A percentile compares a stretch with the other conserved stretches of the same genome.
phyloP scores from a whole-genome alignment of 345 rosid genomes.

The Euclidium syriacum region DNA sequence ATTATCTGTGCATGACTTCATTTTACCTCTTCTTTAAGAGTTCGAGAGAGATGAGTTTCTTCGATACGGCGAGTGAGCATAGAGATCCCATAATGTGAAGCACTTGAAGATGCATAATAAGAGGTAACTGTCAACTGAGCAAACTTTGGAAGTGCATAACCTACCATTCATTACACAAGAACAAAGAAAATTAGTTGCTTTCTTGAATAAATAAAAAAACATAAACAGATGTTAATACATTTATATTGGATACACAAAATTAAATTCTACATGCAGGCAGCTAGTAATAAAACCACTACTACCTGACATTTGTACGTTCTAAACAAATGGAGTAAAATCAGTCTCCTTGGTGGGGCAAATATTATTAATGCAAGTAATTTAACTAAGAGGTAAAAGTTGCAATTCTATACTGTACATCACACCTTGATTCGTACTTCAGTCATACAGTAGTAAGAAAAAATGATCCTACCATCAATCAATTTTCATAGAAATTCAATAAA shows the following conservation, averaged over 20 bases:
- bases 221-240: background rate
- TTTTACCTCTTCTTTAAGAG: constrained; percentile 40
- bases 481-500: background rate
- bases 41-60: constrained; percentile 43
- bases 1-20: constrained; percentile 28
- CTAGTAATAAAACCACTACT: background rate
- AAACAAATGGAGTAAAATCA: background rate
- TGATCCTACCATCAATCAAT: background rate
- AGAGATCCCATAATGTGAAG: constrained; percentile 84
- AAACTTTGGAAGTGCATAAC: constrained; percentile 78
- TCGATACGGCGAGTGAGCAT: constrained; percentile 71
- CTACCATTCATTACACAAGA: constrained; percentile 33
- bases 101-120: constrained; percentile 89
- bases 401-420: background rate
- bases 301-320: background rate
- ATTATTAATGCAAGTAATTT: background rate
- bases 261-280: background rate
- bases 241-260: background rate
- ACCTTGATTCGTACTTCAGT: background rate
- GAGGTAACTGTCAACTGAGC: constrained; percentile 80
- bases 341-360: background rate
- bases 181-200: constrained; percentile 9
- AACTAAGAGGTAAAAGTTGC: background rate
- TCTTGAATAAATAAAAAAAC: background rate
- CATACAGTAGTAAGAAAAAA: background rate